phyloP scores from a whole-genome alignment of 2,329 filamentous ascomycete genomes.

The Fusarium sp. region DNA sequence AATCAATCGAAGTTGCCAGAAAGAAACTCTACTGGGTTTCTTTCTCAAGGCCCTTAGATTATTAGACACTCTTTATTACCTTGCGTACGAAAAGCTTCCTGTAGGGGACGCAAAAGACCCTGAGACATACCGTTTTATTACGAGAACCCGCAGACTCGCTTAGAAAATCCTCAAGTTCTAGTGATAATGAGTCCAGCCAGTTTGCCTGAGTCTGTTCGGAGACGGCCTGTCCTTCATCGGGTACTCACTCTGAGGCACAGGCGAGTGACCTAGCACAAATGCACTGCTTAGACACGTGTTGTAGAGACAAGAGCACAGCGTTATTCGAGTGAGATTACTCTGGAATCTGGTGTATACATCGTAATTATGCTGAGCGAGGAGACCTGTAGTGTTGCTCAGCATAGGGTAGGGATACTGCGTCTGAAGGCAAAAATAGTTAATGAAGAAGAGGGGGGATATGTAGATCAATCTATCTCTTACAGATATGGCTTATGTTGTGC shows the following conservation, averaged over 20 bases:
- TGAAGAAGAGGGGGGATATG: not conserved
- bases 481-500: slow-evolving; percentile 30
- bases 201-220: slow-evolving; percentile 29
- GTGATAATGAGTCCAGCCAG: not conserved
- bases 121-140: slow-evolving; percentile 30
- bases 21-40: not conserved
- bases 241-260: slow-evolving; percentile 35
- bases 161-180: slow-evolving; percentile 30
- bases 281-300: slow-evolving; percentile 36
- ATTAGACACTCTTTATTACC: not conserved
- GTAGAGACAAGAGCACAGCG: slow-evolving; percentile 27
- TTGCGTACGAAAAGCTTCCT: not conserved
- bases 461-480: slow-evolving; percentile 29
- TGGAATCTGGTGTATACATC: slow-evolving; percentile 6
- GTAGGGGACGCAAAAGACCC: slow-evolving; percentile 5
- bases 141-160: slow-evolving; percentile 39
- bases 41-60: not conserved
- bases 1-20: not conserved
- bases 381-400: not conserved
- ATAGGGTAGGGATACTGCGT: not conserved
- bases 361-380: slow-evolving; percentile 13
- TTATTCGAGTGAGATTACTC: slow-evolving; percentile 11
- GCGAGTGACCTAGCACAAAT: slow-evolving; percentile 23
- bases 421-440: not conserved
- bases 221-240: slow-evolving; percentile 30